Base-by-base conservation (phyloP, 345 rosid genomes). In the Brassica incana region DNA sequence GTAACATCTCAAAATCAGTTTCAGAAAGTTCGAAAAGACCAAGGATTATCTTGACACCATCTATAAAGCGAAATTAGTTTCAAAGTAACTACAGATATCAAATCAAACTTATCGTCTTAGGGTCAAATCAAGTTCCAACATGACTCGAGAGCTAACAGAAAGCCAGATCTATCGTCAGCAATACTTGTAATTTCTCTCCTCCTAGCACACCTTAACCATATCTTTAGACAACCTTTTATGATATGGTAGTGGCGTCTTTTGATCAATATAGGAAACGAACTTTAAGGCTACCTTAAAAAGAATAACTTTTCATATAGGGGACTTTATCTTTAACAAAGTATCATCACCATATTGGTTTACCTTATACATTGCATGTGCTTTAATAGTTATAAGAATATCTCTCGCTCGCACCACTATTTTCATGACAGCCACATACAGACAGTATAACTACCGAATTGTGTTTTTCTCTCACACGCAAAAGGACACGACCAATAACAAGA, bases 261-360 rank as follows among this genome's bases (percentile, higher is more conserved):
- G 25, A 80, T 71, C 45, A 75, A 80, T 12, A 65, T 32, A 54
- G 43, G 32, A 60, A 18, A 15, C 35, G 0, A 69, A 52, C 48
- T 73, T 73, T 65, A 36, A 78, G 56, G 18, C 69, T 67, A 74
- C 60, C 78, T 18, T 29, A 52, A 75, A 54, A 64, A 75, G 25
- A 29, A 36, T 18, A 65, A 70, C 65, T 71, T 58, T 65, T 71
- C 73, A 4, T 40, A 64, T 11, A 75, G 6, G 8, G 5, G 9
- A 56, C 83, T 76, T 76, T 71, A 76, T 43, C 73, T 80, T 80
- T 76, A 71, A 71, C 67, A 75, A 75, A 75, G 69, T 65, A 65
- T 30, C 54, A 18, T 80, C 80, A 69, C 65, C 67, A 69, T 16
- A 65, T 62, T 74, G 61, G 61, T 74, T 74, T 29, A n/a, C 72